A percentile compares a stretch with the other conserved stretches of the same genome.
These are phyloP conservation scores for Lachancea thermotolerans DNA, from an alignment of 805 yeast genomes.

Conservation along the genomic window DNA sequence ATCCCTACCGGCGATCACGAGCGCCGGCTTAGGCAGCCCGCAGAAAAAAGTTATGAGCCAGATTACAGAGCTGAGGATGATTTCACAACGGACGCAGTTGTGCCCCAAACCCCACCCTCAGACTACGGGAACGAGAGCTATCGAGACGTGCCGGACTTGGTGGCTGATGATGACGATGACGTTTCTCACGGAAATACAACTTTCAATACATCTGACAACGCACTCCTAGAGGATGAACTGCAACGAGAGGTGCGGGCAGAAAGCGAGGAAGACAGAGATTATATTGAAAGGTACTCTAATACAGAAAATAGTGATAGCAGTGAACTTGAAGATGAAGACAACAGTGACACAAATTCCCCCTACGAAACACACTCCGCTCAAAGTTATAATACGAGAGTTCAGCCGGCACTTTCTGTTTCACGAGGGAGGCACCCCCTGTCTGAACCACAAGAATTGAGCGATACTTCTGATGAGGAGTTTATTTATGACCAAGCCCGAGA, in stretches of 20 bases:
- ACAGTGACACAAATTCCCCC: slow-evolving; percentile 7
- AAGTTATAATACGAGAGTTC: background rate
- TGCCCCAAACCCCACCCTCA: slow-evolving; percentile 11
- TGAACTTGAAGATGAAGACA: background rate
- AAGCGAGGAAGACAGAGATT: slow-evolving; percentile 32
- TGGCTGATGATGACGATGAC: slow-evolving; percentile 85
- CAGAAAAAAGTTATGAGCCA: slow-evolving; percentile 2
- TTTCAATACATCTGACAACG: slow-evolving; percentile 30
- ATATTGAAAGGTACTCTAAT: slow-evolving; percentile 22
- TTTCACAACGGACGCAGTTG: background rate
- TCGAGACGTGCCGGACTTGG: slow-evolving; percentile 59
- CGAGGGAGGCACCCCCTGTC: background rate
- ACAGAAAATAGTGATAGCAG: slow-evolving; percentile 3
- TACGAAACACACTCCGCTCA: too few species aligned
- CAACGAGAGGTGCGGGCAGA: slow-evolving; percentile 13
- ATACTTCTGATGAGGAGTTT: slow-evolving; percentile 22
- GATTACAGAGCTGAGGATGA: slow-evolving; percentile 3
- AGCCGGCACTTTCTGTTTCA: too few species aligned
- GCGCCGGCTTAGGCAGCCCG: background rate
- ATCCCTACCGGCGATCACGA: background rate
- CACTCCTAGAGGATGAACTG: slow-evolving; percentile 25
- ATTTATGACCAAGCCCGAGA: slow-evolving; percentile 16
- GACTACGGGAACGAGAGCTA: slow-evolving; percentile 29
- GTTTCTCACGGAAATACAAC: slow-evolving; percentile 25
- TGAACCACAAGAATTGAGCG: slow-evolving; percentile 8